Conservation (phyloP, 306 rosid genomes). For the Prosopis cineraria region DNA sequence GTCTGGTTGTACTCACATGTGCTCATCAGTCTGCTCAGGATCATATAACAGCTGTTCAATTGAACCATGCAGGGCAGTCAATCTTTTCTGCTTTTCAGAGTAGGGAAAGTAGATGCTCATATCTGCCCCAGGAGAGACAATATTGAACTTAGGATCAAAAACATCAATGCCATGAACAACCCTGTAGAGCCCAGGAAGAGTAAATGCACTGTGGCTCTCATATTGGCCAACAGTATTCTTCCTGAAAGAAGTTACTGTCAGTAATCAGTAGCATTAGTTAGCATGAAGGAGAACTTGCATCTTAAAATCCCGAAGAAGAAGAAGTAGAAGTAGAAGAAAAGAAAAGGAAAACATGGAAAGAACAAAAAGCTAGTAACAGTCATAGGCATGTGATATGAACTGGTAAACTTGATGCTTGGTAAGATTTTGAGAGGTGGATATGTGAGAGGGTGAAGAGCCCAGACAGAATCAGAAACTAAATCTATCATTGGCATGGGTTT, state of each 20-base stretch:
- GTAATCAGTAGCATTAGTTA: slow-evolving; percentile 4
- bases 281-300: background rate
- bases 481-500: slow-evolving; percentile 14
- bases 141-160: slow-evolving; percentile 80
- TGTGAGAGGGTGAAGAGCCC: background rate
- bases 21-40: slow-evolving; percentile 67
- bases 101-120: slow-evolving; percentile 84
- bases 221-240: slow-evolving; percentile 86
- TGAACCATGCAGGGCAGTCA: slow-evolving; percentile 77
- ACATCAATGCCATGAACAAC: slow-evolving; percentile 97
- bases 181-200: slow-evolving; percentile 88
- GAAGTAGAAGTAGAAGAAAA: too few species aligned
- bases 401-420: background rate
- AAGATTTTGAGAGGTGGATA: background rate
- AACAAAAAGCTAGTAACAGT: background rate
- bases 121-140: slow-evolving; percentile 95
- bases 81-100: slow-evolving; percentile 73
- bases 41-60: slow-evolving; percentile 71
- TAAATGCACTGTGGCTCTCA: slow-evolving; percentile 52
- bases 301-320: background rate
- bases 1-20: slow-evolving; percentile 56
- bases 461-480: background rate
- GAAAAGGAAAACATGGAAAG: background rate
- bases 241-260: slow-evolving; percentile 49
- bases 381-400: background rate